These are phyloP conservation scores for Thermomucor indicae-seudaticae DNA, from an alignment of 371 early-diverging fungal species.

Conservation along the genomic window DNA sequence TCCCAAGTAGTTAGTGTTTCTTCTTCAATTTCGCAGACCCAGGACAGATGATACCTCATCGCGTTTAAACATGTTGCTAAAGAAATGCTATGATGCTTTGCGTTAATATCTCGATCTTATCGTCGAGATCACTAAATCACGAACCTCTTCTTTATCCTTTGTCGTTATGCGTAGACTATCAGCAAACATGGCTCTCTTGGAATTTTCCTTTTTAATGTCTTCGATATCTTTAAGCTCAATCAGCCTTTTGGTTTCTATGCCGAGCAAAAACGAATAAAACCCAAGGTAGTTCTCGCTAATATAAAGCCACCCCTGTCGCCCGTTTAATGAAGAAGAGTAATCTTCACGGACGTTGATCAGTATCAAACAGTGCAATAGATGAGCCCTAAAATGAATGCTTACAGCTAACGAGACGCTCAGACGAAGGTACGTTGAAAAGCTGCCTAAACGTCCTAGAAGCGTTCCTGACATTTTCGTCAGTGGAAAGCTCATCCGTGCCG, in stretches of 20 bases:
- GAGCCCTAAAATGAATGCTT: constrained; percentile 9
- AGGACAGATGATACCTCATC: constrained; percentile 68
- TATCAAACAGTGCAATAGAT: neutral
- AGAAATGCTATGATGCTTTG: constrained; percentile 54
- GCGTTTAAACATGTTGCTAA: constrained; percentile 92
- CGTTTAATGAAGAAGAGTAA: constrained; percentile 89
- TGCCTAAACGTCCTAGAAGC: constrained; percentile 91
- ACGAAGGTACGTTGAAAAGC: constrained; percentile 76
- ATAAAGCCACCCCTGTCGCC: constrained; percentile 96
- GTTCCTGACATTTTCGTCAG: constrained; percentile 82
- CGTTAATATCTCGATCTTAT: neutral
- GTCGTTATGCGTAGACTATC: constrained; percentile 83
- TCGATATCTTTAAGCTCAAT: constrained; percentile 89
- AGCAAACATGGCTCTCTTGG: constrained; percentile 83
- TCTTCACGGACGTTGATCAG: constrained; percentile 37
- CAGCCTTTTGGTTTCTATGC: constrained; percentile 84
- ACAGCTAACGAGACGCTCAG: constrained; percentile 90
- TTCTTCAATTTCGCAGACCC: too few species aligned
- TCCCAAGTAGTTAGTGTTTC: neutral
- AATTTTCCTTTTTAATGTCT: constrained; percentile 80
- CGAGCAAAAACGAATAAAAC: constrained; percentile 92
- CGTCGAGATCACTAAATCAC: neutral
- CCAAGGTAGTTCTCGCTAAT: constrained; percentile 87
- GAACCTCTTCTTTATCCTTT: constrained; percentile 74
- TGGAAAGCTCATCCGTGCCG: constrained; percentile 71